Base-by-base conservation (phyloP, 208 protist species). In the Trichomonas vaginalis region DNA sequence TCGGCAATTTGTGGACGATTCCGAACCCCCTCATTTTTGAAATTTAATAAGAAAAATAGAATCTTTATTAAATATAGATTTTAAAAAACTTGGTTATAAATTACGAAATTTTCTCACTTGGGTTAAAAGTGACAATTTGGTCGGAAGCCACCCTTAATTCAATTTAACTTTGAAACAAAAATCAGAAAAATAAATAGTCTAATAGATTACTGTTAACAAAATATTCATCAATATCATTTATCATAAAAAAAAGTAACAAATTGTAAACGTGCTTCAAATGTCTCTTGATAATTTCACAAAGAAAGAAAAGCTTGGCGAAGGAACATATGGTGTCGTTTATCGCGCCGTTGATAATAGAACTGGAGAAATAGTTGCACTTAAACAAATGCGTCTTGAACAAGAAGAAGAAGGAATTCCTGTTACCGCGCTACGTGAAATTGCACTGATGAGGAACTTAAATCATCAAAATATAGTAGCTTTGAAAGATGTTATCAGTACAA, bases 281-380 rank as follows among this genome's bases (percentile, higher is more conserved):
- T 86, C 79, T 92, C 45, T 51, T 10, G 40, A 48, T 14, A 27
- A 51, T 92, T 92, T 48, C 27, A 92, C 40, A 4, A 95, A 95
- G 47, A 95, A 70, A 9, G 88, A 95, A 51, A 95, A 95, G 39
- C 97, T 99, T 35, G 99, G 99, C 0, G 98, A 99, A 95, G 99
- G 99, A 23, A 99, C 99, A 15, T 99, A 99, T 96, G 99, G 99
- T 61, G 98, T 98, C 40, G 98, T 99, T 48, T 99, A 99, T 97
- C 98, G 98, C 96, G 98, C 98, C 6, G 98, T 97, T 47, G 98
- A 99, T 95, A 95, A 97, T 6, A 47, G 96, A 49, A 96, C 95
- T 10, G 92, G 96, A 42, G 95, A 96, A 95, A 49, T 96, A 39
- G 96, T 97, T 0, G 96, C 96, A 40, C 45, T 97, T 32, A 97